Evolutionary conservation across 2,329 filamentous ascomycete species (phyloP), one percentile per base, ranked within the genome.

Genomic region (Ascochyta koolunga): DNA sequence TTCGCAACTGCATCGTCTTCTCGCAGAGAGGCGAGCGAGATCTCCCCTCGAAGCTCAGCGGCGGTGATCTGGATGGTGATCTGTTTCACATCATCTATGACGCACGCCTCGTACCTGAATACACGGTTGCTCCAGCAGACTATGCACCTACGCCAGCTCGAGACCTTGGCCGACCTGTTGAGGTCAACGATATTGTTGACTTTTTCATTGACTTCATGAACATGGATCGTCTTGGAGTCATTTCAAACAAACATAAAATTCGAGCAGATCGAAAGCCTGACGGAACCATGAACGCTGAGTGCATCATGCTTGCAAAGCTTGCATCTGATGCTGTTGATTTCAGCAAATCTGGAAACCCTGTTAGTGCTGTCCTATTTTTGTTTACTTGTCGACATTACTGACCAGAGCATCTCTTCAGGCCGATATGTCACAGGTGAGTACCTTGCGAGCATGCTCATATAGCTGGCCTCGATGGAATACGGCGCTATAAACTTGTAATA

Each of bases 51-150:
- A 83, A 88, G 71, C 79, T 96, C 0, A 89, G 88, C 47, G 91
- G 91, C 1, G 91, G 91, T 0, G 91, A 96, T 70, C 80, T 96
- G 0, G 91, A 95, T 60, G 91, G 91, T 0, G 92, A 96, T 69
- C 76, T 90, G 0, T 96, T 89, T 72, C 89, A 91, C 59, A 76
- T 96, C 43, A 89, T 96, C 41, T 95, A 84, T 80, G 90, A 96
- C 61, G 62, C 73, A 0, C 67, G 71, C 0, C 78, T 86, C 0
- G 70, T 82, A 1, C 79, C 83, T 0, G 69, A 66, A 4, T 64
- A 53, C 0, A 77, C 75, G 0, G 84, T 79, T n/a, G 0, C 3
- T 1, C 84, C 91, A 0, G 90, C 91, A 0, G 85, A 91, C 58
- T 96, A 96, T 62, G 82, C 85, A 3, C 80, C 84, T 1, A 78